Base-by-base conservation (phyloP, 768 basidiomycete species). In the Dioszegia crocea region DNA sequence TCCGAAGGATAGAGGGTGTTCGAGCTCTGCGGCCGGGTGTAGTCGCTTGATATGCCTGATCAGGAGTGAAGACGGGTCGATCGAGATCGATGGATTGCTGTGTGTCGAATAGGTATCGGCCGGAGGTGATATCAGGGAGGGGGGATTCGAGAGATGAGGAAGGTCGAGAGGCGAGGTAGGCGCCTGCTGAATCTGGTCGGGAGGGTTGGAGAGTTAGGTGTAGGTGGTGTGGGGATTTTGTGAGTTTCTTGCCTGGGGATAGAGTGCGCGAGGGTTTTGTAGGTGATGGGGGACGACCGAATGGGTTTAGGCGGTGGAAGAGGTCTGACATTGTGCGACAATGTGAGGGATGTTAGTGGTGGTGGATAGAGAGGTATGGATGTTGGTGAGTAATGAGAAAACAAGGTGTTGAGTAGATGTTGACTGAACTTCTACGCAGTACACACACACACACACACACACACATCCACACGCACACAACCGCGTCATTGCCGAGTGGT, bases 1-100 rank as follows among this genome's bases (percentile, higher is more conserved):
- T 30, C 0, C 61, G 53, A 14, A 66, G 52, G 54, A 66, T 50
- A 17, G 61, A 57, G 23, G 64, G 64, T 2, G 64, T 59, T 16
- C 57, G 14, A 31, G 30, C 38, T 24, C 39, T 30, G 3, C 21
- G 43, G 24, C 51, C 51, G 6, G 51, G 51, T 40, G 51, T 53
- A 24, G 38, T 40, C 17, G 51, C 6, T 30, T 48, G 47, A 27
- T 53, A 24, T 40, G 36, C 12, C n/a, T 17, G 51, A 16, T 29
- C n/a, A 21, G 49, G 49, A 4, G 51, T 53, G 21, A 53, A 53
- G 19, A 53, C 51, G 9, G 51, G 51, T 26, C 51, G 51, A 27
- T 53, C 39, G 10, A 53, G 51, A 27, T 53, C 51, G 21, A 53
- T 39, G 17, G 51, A 53, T 14, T 31, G 51, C n/a, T 53, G 51